Base-by-base conservation (phyloP, 805 yeast genomes). In the Kuraishia cidri region DNA sequence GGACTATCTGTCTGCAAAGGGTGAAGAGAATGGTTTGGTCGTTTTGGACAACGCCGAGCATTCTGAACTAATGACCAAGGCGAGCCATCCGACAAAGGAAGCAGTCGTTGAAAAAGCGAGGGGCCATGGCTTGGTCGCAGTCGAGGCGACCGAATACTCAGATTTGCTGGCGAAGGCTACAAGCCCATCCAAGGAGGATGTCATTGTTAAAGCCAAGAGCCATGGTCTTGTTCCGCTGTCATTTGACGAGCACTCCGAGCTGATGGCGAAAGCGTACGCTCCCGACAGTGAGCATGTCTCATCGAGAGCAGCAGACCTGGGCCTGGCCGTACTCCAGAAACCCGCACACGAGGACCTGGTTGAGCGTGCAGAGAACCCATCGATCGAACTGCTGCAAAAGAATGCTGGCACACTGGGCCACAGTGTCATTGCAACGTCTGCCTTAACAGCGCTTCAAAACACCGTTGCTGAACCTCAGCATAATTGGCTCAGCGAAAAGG, bases 221-320 rank as follows among this genome's bases (percentile, higher is more conserved):
- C 31, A 32, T 32, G 32, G 30, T 4, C 19, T 15, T 27, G 25
- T 32, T 26, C 24, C 5, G 26, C 28, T 18, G 35, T 26, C 44
- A 1, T 19, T 37, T 8, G 37, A 41, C 13, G 54, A 50, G 11
- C 38, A 52, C 12, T 47, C 47, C 8, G 29, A 38, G 6, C 44
- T 47, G n/a, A 33, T 35, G 6, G 25, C 25, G 2, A 31, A 37
- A 24, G 26, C 32, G 7, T n/a, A n/a, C n/a, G n/a, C n/a, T n/a
- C 46, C 44, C 16, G 14, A 31, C 9, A 17, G 11, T 3, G 57
- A 49, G n/a, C 43, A 42, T 28, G 40, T 49, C 6, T 40, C 37
- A 7, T 34, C 49, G 21, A 42, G 39, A 26, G 42, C 53, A 2
- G 24, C 29, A 1, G 24, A 13, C 9, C 33, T 34, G 5, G 54